These are phyloP conservation scores for Backusella tarrabulga DNA, from an alignment of 192 early-diverging fungal species.

Conservation along the genomic window DNA sequence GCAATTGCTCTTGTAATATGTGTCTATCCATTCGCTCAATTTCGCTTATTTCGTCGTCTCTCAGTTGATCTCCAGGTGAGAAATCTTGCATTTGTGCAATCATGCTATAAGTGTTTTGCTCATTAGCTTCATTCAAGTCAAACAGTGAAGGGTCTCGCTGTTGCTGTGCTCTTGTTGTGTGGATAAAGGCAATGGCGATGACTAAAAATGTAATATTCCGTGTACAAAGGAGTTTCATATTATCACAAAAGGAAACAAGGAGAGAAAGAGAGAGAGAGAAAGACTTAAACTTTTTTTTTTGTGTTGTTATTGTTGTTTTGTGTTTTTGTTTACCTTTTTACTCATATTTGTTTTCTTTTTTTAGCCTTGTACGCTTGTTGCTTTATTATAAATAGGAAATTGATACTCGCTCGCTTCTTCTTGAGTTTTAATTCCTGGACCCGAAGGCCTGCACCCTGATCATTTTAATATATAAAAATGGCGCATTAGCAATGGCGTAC, in stretches of 20 bases:
- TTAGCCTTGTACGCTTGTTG: neutral
- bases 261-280: neutral
- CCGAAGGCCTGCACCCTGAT: neutral
- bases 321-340: too few relatives aligned
- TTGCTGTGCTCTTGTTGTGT: neutral
- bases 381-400: too few relatives aligned
- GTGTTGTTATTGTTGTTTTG: too few relatives aligned
- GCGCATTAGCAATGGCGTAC: neutral
- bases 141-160: neutral
- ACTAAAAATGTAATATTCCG: neutral
- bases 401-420: neutral
- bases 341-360: neutral
- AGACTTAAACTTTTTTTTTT: neutral
- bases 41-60: slow-evolving; percentile 10
- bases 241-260: neutral
- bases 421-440: neutral
- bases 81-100: neutral
- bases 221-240: neutral
- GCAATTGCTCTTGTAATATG: neutral
- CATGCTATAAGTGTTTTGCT: neutral
- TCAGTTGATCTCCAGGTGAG: neutral
- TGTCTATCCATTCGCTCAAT: slow-evolving; percentile 13
- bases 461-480: neutral
- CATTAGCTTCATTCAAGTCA: neutral
- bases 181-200: neutral